These are phyloP conservation scores for Pichia sp. DNA, from an alignment of 1,139 yeast genomes.

Conservation along the genomic window DNA sequence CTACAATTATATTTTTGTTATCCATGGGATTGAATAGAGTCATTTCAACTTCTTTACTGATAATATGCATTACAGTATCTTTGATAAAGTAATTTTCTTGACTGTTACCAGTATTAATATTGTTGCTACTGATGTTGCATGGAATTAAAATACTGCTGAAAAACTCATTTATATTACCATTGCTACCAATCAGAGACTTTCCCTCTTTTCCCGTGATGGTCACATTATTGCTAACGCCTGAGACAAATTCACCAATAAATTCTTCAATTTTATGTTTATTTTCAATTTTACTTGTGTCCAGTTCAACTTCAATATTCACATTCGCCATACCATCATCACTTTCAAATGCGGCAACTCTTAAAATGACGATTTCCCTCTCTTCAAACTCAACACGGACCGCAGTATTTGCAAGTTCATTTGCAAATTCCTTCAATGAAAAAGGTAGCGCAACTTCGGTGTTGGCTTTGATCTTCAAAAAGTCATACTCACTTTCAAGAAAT, in stretches of 20 bases:
- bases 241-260: conserved; percentile 26
- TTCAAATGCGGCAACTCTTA: background rate
- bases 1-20: conserved; percentile 34
- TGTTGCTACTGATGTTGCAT: background rate
- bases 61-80: conserved; percentile 41
- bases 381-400: conserved; percentile 2
- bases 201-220: conserved; percentile 6
- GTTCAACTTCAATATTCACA: conserved; percentile 1
- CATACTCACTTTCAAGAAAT: background rate
- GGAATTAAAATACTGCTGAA: conserved; percentile 1
- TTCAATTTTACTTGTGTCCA: background rate
- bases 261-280: conserved; percentile 21
- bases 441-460: conserved; percentile 1
- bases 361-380: background rate
- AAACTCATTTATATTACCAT: conserved; percentile 1
- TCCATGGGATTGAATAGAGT: conserved; percentile 43
- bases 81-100: conserved; percentile 27
- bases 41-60: conserved; percentile 44
- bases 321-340: background rate
- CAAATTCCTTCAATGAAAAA: background rate
- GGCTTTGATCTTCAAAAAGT: conserved; percentile 1
- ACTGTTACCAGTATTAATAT: conserved; percentile 3
- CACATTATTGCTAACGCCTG: conserved; percentile 17
- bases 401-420: conserved; percentile 1
- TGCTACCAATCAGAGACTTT: conserved; percentile 12